Conservation (phyloP, 2,329 filamentous ascomycete species). For the Shiraia sp. region DNA sequence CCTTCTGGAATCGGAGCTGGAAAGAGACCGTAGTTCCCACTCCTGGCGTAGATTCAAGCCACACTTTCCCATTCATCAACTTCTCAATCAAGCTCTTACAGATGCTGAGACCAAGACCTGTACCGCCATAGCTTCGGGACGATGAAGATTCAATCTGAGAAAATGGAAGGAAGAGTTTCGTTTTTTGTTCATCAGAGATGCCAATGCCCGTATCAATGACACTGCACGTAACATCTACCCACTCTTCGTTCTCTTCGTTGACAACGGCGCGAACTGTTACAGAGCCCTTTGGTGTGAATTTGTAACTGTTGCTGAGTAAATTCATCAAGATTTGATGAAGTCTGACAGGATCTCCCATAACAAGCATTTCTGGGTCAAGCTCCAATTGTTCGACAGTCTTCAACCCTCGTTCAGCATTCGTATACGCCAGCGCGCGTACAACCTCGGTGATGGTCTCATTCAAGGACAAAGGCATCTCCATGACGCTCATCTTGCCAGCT, state of each 20-base stretch:
- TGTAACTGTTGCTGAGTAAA: constrained; percentile 88
- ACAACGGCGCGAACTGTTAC: constrained; percentile 81
- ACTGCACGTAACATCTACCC: constrained; percentile 78
- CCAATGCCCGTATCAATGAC: constrained; percentile 91
- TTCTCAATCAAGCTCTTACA: constrained; percentile 94
- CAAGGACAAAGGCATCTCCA: constrained; percentile 57
- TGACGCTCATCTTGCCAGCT: constrained; percentile 63
- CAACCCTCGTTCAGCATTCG: constrained; percentile 63
- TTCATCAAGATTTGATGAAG: constrained; percentile 67
- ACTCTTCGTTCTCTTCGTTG: constrained; percentile 70
- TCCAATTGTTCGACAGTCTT: constrained; percentile 61
- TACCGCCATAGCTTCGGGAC: constrained; percentile 87
- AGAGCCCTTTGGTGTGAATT: constrained; percentile 85
- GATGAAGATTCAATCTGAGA: constrained; percentile 91
- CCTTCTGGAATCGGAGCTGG: constrained; percentile 83
- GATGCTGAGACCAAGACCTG: constrained; percentile 87
- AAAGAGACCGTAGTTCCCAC: constrained; percentile 76
- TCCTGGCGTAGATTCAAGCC: constrained; percentile 75
- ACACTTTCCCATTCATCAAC: constrained; percentile 85
- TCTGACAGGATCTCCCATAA: constrained; percentile 57
- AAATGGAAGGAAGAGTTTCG: constrained; percentile 89
- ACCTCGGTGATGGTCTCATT: constrained; percentile 66
- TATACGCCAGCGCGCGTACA: constrained; percentile 65
- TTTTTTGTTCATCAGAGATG: constrained; percentile 78
- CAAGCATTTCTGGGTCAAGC: constrained; percentile 58